Evolutionary conservation across 2,329 filamentous ascomycete species (phyloP).

Genomic region (Alternaria sp.): DNA sequence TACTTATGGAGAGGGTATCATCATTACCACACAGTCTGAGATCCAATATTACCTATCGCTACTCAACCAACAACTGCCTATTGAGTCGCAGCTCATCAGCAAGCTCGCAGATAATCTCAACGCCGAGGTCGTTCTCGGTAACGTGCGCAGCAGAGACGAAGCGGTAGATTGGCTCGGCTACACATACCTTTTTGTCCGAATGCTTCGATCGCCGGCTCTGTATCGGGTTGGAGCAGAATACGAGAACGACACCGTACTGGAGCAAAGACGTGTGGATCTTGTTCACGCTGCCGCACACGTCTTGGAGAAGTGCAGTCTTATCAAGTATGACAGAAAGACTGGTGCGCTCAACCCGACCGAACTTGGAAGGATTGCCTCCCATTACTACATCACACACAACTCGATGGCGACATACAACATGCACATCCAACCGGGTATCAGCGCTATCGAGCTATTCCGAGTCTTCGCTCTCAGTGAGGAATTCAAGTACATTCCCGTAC

Average conservation of each 20-base stretch:
- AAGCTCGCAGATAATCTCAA: conserved; percentile 96
- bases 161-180: conserved; percentile 99
- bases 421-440: conserved; percentile 91
- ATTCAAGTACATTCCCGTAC: conserved; percentile 98
- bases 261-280: conserved; percentile 97
- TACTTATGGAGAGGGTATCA: conserved; percentile 97
- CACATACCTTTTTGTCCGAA: conserved; percentile 96
- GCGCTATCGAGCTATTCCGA: conserved; percentile 94
- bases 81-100: conserved; percentile 94
- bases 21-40: conserved; percentile 94
- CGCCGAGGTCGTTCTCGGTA: conserved; percentile 93
- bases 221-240: conserved; percentile 98
- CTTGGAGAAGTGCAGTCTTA: conserved; percentile 84
- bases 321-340: conserved; percentile 95
- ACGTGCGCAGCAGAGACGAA: conserved; percentile 89
- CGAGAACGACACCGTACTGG: conserved; percentile 86
- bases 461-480: conserved; percentile 96
- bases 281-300: conserved; percentile 92
- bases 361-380: conserved; percentile 92
- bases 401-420: conserved; percentile 98
- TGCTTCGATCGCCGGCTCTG: conserved; percentile 92
- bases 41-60: conserved; percentile 97
- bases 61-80: conserved; percentile 95
- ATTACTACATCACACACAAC: conserved; percentile 97
- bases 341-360: conserved; percentile 91